phyloP scores from a whole-genome alignment of 2,329 filamentous ascomycete species.

The Fusarium algeriense region DNA sequence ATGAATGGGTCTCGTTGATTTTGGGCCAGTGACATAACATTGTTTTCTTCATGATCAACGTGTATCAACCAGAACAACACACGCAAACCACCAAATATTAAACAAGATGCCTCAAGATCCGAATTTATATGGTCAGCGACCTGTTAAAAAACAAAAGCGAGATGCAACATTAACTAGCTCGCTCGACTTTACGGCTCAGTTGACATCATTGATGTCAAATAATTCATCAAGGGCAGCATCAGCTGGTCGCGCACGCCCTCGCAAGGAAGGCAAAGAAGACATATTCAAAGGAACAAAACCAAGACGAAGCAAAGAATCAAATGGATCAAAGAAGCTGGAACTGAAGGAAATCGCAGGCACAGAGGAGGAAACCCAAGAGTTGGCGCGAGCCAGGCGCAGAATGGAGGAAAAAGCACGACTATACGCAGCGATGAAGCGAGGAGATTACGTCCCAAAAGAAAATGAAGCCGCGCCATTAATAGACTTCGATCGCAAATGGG shows the following conservation, averaged over 20 bases:
- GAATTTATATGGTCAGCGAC: constrained; percentile 81
- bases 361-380: constrained; percentile 74
- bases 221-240: constrained; percentile 56
- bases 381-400: constrained; percentile 78
- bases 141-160: constrained; percentile 75
- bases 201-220: constrained; percentile 82
- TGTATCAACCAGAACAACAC: neutral
- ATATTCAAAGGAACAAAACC: constrained; percentile 53
- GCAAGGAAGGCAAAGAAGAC: constrained; percentile 62
- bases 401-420: constrained; percentile 92
- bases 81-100: neutral
- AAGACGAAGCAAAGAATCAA: constrained; percentile 46
- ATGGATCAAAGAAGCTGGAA: constrained; percentile 60
- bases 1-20: neutral
- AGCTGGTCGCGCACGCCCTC: constrained; percentile 60
- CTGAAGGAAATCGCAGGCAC: constrained; percentile 67
- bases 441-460: constrained; percentile 80
- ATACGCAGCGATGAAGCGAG: constrained; percentile 90
- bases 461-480: constrained; percentile 77
- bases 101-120: constrained; percentile 71
- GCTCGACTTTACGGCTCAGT: constrained; percentile 88
- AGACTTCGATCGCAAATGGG: constrained; percentile 98
- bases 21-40: neutral
- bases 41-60: constrained; percentile 6
- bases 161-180: constrained; percentile 78